Base-by-base conservation (phyloP, 2,329 filamentous ascomycete species). In the Colletotrichum agaves region DNA sequence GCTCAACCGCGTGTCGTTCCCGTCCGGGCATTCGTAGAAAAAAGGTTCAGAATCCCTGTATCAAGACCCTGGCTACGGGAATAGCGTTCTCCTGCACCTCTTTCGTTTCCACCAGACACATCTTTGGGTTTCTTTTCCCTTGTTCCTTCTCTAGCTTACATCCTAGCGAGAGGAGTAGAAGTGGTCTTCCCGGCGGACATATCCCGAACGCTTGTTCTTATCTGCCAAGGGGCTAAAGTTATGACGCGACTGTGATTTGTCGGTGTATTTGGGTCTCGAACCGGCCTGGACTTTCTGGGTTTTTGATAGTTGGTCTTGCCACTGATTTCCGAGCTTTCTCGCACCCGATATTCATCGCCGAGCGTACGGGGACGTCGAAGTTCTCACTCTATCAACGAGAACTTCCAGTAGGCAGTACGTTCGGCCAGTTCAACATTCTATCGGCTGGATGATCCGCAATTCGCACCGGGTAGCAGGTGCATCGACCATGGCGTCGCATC, bases 181-280 rank as follows among this genome's bases (percentile, higher is more conserved):
- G 43, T 44, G 33, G 19, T 35, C 46, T 43, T 49, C 31, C 47
- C 61, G 61, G 47, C 53, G 53, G 61, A 49, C n/a, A 67, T 44
- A 59, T 67, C 17, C 64, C 61, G 64, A 37, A 59, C 23, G 21
- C 53, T 55, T 53, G 47, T 31, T 46, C 46, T 58, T 39, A 37
- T 47, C 39, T 63, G 55, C 55, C 49, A 68, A 53, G 61, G 64
- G 50, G 15, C 19, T 57, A 27, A 43, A 19, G 31, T 35, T 21
- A 64, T 65, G 65, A 49, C 41, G 61, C 65, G 55, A 65, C 49
- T 43, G 41, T 65, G 21, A 46, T 55, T 59, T 55, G 37, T 64
- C 47, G 47, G 47, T 21, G 55, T 59, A 17, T n/a, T 37, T 52
- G 13, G 60, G 44, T 19, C 59, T 66, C 21, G 63, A 61, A 33